These are phyloP conservation scores for Pyrrhoderma lamaoense DNA, from an alignment of 1,284 basidiomycete genomes.

Conservation along the genomic window DNA sequence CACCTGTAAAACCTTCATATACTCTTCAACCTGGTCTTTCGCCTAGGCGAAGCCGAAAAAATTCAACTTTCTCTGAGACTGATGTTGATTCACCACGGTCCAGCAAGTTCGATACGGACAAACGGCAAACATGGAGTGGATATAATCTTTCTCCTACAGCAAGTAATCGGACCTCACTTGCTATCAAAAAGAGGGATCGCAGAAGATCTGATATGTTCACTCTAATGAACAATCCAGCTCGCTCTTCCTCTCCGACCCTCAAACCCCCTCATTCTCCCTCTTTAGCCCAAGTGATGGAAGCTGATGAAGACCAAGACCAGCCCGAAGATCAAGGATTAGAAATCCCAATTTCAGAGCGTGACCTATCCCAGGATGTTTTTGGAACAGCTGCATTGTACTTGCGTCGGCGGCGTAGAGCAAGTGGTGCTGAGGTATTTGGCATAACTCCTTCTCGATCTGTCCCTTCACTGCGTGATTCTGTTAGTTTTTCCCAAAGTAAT, in stretches of 20 bases:
- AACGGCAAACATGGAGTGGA: constrained; percentile 71
- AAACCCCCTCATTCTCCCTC: constrained; percentile 23
- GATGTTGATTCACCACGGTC: constrained; percentile 19
- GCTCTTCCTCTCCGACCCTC: constrained; percentile 17
- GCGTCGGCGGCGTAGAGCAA: constrained; percentile 43
- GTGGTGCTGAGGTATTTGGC: constrained; percentile 42
- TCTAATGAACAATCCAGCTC: constrained; percentile 30
- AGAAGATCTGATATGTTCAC: constrained; percentile 47
- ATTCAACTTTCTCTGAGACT: constrained; percentile 23
- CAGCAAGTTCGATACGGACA: constrained; percentile 30
- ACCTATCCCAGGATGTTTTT: constrained; percentile 34
- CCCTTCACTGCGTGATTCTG: constrained; percentile 18
- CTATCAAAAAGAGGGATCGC: constrained; percentile 29
- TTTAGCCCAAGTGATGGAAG: constrained; percentile 22
- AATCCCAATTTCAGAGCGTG: constrained; percentile 20
- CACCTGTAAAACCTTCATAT: constrained; percentile 41
- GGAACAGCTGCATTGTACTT: constrained; percentile 54
- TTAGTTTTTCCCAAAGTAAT: constrained; percentile 28
- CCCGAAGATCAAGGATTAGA: not conserved
- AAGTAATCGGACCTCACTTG: constrained; percentile 28
- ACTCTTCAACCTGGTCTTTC: constrained; percentile 30
- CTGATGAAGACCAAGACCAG: constrained; percentile 19
- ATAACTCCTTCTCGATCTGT: constrained; percentile 24
- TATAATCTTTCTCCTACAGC: constrained; percentile 40
- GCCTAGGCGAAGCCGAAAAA: constrained; percentile 33